A percentile compares a stretch with the other conserved stretches of the same genome.
phyloP scores from a whole-genome alignment of 2,329 filamentous ascomycete species.

The Venturia nashicola region DNA sequence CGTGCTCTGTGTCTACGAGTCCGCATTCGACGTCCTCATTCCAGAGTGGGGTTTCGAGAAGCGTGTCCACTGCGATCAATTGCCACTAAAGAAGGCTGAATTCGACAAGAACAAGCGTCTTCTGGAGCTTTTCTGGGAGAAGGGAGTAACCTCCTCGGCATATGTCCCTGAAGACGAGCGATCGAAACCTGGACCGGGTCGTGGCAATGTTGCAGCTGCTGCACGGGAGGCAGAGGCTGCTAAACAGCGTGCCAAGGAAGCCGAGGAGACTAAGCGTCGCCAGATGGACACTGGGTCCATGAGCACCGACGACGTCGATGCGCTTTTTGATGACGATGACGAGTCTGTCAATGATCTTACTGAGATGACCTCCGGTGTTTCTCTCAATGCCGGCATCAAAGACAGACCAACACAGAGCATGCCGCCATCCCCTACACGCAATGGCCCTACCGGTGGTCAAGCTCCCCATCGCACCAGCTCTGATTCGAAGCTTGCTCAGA shows the following conservation, averaged over 20 bases:
- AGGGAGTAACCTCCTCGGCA: slow-evolving; percentile 89
- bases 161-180: slow-evolving; percentile 96
- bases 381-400: slow-evolving; percentile 47
- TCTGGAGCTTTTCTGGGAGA: slow-evolving; percentile 98
- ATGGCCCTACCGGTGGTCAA: slow-evolving; percentile 51
- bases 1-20: slow-evolving; percentile 94
- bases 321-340: slow-evolving; percentile 89
- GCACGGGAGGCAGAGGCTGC: slow-evolving; percentile 71
- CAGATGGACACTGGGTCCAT: slow-evolving; percentile 93
- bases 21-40: slow-evolving; percentile 94
- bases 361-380: slow-evolving; percentile 86
- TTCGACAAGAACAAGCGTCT: slow-evolving; percentile 93
- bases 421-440: slow-evolving; percentile 76
- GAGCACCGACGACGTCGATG: slow-evolving; percentile 83
- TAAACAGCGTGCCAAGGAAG: slow-evolving; percentile 69
- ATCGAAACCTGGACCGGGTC: slow-evolving; percentile 66
- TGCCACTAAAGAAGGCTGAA: slow-evolving; percentile 97
- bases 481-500: slow-evolving; percentile 76
- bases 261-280: slow-evolving; percentile 81
- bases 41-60: slow-evolving; percentile 99
- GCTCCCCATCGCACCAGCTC: slow-evolving; percentile 79
- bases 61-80: slow-evolving; percentile 95
- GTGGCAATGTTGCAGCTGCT: slow-evolving; percentile 60
- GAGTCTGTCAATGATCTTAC: slow-evolving; percentile 62
- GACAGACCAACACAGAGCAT: slow-evolving; percentile 93